Conservation (phyloP, 441 rosid genomes). For the Bruguiera hainesii region DNA sequence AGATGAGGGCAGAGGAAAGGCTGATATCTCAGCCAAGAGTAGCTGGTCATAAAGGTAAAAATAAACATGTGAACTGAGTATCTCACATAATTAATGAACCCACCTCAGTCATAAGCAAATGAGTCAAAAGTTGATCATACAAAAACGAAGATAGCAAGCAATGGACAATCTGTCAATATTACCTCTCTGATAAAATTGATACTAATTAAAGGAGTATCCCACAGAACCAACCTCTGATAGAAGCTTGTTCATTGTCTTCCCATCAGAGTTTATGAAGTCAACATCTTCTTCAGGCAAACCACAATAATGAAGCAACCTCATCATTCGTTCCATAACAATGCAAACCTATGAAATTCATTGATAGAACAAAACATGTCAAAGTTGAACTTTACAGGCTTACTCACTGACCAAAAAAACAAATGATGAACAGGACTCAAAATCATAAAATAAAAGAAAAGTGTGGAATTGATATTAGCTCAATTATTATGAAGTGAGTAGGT, state of each 20-base stretch:
- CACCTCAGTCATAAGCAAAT: neutral
- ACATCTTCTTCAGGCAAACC: constrained; percentile 89
- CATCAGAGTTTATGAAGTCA: constrained; percentile 91
- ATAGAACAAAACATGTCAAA: too few relatives aligned
- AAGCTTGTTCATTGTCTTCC: constrained; percentile 85
- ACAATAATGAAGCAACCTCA: constrained; percentile 79
- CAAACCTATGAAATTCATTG: constrained; percentile 50
- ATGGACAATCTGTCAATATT: neutral
- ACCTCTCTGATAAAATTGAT: neutral
- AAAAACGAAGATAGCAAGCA: neutral
- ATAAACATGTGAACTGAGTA: neutral
- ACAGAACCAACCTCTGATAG: constrained; percentile 65
- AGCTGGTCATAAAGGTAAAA: neutral
- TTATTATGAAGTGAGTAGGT: neutral
- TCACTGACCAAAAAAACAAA: too few relatives aligned
- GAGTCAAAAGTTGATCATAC: neutral
- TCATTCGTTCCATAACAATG: constrained; percentile 98
- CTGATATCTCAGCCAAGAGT: neutral
- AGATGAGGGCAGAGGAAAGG: neutral
- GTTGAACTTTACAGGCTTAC: too few relatives aligned
- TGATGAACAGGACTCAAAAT: too few relatives aligned
- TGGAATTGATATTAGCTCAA: too few relatives aligned
- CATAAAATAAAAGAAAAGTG: too few relatives aligned
- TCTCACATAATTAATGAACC: neutral
- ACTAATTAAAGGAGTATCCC: neutral